Base-by-base conservation (phyloP, 768 basidiomycete genomes). In the Russula compacta region DNA sequence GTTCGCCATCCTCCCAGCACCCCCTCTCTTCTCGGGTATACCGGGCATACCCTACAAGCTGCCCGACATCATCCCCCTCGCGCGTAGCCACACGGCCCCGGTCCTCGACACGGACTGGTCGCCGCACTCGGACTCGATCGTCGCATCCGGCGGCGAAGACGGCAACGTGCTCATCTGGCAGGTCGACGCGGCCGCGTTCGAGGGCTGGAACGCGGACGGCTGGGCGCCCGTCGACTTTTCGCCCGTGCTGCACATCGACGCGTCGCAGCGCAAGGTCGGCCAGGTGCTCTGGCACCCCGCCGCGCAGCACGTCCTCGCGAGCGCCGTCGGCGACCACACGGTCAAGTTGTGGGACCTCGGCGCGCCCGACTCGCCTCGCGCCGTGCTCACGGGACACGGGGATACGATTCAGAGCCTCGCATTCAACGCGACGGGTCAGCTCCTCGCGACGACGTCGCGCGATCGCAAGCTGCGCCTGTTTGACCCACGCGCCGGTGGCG, bases 71-170 rank as follows among this genome's bases (percentile, higher is more conserved):
- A 79, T 98, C 43, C 97, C 97, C 1, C 81, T 98, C 58, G 92
- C 92, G 17, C 86, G 95, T 58, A 89, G 87, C 35, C 88, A 91
- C 72, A 85, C 86, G 1, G 88, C 84, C 2, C 77, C 89, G 29
- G 89, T 92, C 35, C 87, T 98, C 40, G 95, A 98, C 74, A 98
- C 95, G 0, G 91, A 89, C 69, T 98, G 94, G 93, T 92, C 89
- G 0, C 95, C 94, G 0, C 92, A 95, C 72, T 86, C 94, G 69
- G 95, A 98, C 74, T 77, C 81, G 6, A 78, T 95, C 68, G 89
- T 97, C 66, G 95, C 89, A 2, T 95, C 92, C 0, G 92, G 82
- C 15, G 93, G 89, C 51, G 95, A 99, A 72, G 97, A 99, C 71
- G 93, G 95, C 46, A 93, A 95, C 69, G 81, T 89, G 66, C 82